Percentiles rank a stretch among this genome's conserved stretches.
These are phyloP conservation scores for Collybiopsis confluens DNA, from an alignment of 768 basidiomycete genomes.

Conservation along the genomic window DNA sequence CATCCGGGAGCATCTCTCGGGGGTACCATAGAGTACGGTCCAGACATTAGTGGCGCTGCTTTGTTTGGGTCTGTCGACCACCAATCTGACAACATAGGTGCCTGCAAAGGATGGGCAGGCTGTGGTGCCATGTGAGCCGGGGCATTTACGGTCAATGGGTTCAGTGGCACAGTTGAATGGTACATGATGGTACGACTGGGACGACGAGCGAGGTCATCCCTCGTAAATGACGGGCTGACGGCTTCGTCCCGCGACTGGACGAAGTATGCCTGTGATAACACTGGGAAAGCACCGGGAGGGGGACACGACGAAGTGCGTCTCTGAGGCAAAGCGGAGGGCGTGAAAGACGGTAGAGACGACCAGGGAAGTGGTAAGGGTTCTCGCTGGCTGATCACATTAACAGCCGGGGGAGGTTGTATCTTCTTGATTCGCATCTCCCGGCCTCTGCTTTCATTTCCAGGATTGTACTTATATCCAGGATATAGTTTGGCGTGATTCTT, in stretches of 20 bases:
- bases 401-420: neutral
- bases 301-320: slow-evolving; percentile 40
- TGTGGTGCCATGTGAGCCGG: neutral
- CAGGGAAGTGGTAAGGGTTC: neutral
- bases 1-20: slow-evolving; percentile 15
- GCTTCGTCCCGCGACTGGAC: slow-evolving; percentile 8
- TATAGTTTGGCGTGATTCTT: slow-evolving; percentile 32
- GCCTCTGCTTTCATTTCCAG: slow-evolving; percentile 13
- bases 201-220: slow-evolving; percentile 30
- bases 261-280: slow-evolving; percentile 9
- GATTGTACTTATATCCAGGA: slow-evolving; percentile 42
- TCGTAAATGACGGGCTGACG: slow-evolving; percentile 20
- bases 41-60: slow-evolving; percentile 10
- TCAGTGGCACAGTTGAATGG: slow-evolving; percentile 21
- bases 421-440: slow-evolving; percentile 6
- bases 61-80: slow-evolving; percentile 3
- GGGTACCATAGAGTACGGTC: slow-evolving; percentile 12
- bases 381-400: neutral
- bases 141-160: slow-evolving; percentile 2
- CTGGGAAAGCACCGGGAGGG: slow-evolving; percentile 30
- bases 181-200: slow-evolving; percentile 28
- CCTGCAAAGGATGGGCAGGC: neutral
- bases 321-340: slow-evolving; percentile 12
- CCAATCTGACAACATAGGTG: neutral
- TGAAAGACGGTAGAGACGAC: slow-evolving; percentile 6